Base-by-base conservation (phyloP, 2,329 filamentous ascomycete species). In the Myrmaecium sp. region DNA sequence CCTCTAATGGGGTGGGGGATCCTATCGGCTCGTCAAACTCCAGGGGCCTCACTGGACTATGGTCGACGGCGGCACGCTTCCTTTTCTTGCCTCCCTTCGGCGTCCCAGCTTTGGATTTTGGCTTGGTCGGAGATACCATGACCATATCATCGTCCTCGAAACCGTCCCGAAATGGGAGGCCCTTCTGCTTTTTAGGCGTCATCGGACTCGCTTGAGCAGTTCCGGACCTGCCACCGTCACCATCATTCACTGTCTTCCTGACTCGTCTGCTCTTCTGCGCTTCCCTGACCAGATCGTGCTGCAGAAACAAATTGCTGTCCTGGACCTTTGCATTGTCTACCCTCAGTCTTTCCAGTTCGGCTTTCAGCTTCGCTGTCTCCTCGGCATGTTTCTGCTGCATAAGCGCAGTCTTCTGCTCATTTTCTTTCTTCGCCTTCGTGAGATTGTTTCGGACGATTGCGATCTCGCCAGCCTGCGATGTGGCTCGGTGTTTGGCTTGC, bases 391-490 rank as follows among this genome's bases (percentile, higher is more conserved):
- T 51, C 36, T 72, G 72, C 38, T 69, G 70, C 30, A 80, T 54
- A 5, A 64, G 60, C 12, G 60, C 52, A 14, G 84, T 47, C 38
- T 74, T 64, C 14, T 64, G 61, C 26, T 79, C 69, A 40, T 75
- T 68, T 24, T 72, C 64, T 27, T 68, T 66, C 10, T 60, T 57
- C 0, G 62, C 55, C 39, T 69, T 74, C 26, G 74, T 66, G 21
- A 70, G 62, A 32, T 79, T 80, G 32, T 67, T 66, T 17, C 80
- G 69, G n/a, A 84, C 61, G 33, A 84, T 82, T 26, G 75, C 64
- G 15, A 72, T 71, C 45, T 84, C 78, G 26, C 80, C 80, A 11
- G 67, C 58, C 38, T 78, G 76, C 3, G 65, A 62, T 10, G 75
- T 59, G 26, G 71, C 66, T 5, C 62, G 49, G 31, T 49, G 49